A percentile compares a stretch with the other conserved stretches of the same genome.
phyloP scores from a whole-genome alignment of 1,284 basidiomycete species.

The Pholiota adiposa region DNA sequence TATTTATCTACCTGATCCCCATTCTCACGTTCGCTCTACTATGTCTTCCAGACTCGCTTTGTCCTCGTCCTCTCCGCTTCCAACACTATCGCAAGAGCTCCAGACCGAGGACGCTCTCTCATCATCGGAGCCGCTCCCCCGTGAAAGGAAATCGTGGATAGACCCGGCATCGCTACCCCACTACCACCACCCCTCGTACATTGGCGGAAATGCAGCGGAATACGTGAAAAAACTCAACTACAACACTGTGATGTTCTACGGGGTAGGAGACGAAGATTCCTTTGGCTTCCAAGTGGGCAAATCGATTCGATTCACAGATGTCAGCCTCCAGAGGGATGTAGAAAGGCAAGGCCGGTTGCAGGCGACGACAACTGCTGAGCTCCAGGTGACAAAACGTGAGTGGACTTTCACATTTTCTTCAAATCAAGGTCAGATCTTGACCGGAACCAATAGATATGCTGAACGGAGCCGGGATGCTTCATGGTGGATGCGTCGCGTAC shows the following conservation, averaged over 20 bases:
- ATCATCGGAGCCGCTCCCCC: constrained; percentile 16
- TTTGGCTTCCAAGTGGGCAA: constrained; percentile 66
- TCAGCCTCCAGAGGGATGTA: constrained; percentile 49
- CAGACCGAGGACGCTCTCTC: constrained; percentile 23
- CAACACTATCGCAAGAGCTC: constrained; percentile 22
- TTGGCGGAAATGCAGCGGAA: constrained; percentile 63
- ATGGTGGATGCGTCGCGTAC: constrained; percentile 73
- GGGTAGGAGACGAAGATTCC: constrained; percentile 60
- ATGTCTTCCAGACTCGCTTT: constrained; percentile 33
- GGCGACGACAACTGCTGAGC: constrained; percentile 61
- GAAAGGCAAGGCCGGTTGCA: constrained; percentile 54
- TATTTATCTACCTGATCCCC: constrained; percentile 17
- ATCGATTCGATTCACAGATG: constrained; percentile 60
- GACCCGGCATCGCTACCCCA: constrained; percentile 62
- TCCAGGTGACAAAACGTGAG: constrained; percentile 61
- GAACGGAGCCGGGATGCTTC: constrained; percentile 73
- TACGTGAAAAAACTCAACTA: constrained; percentile 65
- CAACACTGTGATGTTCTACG: constrained; percentile 69
- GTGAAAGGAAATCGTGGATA: constrained; percentile 51
- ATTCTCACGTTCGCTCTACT: constrained; percentile 9
- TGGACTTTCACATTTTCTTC: constrained; percentile 16
- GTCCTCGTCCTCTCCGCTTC: constrained; percentile 26
- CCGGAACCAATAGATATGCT: constrained; percentile 56
- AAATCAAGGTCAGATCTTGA: constrained; percentile 14
- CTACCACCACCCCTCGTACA: constrained; percentile 54